Percentiles rank a stretch among this genome's conserved stretches.
Conservation (phyloP, 73 alveolate species). For the Stentor roeselii region DNA sequence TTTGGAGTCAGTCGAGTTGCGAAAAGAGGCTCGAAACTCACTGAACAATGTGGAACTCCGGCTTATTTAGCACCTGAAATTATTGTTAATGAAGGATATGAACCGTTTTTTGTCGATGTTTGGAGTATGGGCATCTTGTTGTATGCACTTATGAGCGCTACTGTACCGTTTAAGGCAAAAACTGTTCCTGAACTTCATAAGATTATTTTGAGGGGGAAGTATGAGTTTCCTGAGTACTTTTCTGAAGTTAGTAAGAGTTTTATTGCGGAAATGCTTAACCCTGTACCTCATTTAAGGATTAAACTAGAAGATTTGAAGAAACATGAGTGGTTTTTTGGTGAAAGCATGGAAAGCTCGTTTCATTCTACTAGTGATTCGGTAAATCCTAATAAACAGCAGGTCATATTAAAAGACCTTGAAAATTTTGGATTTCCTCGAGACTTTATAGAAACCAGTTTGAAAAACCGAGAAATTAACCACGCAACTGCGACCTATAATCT, state of each 20-base stretch:
- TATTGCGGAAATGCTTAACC: constrained; percentile 62
- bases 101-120: not conserved
- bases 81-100: constrained; percentile 21
- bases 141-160: not conserved
- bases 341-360: no score
- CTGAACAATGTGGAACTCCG: constrained; percentile 63
- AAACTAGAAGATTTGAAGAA: constrained; percentile 57
- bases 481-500: constrained; percentile 18
- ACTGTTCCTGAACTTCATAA: constrained; percentile 68
- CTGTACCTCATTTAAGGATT: constrained; percentile 74
- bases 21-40: constrained; percentile 58
- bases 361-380: no score
- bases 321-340: constrained; percentile 85
- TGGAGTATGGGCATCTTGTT: not conserved
- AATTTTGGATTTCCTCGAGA: not conserved
- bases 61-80: constrained; percentile 22
- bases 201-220: constrained; percentile 59
- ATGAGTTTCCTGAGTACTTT: constrained; percentile 65
- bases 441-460: not conserved
- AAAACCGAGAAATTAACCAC: not conserved
- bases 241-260: constrained; percentile 65
- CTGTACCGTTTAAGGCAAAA: constrained; percentile 59
- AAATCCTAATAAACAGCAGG: no score
- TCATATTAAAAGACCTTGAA: no score
- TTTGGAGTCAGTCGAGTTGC: constrained; percentile 85